Conservation (phyloP, 257 asterid species). For the Fraxinus quadrangulata region DNA sequence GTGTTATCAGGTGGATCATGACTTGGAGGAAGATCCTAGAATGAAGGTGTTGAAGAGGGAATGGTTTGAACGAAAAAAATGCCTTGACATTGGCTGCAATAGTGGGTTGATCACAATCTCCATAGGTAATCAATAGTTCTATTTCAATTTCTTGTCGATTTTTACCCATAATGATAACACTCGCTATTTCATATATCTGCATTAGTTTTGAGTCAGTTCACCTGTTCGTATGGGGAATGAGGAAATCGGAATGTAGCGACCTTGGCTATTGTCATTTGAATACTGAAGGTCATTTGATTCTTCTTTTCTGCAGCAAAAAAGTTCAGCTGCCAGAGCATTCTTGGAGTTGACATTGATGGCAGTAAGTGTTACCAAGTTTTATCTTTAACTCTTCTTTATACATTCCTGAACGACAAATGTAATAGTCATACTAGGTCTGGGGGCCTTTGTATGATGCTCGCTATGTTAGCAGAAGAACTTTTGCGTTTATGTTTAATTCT, state of each 20-base stretch:
- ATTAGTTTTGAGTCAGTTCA: neutral
- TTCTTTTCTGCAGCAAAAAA: slow-evolving; percentile 57
- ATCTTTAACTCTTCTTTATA: slow-evolving; percentile 4
- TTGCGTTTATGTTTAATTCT: neutral
- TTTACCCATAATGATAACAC: neutral
- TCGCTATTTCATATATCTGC: neutral
- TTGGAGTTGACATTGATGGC: slow-evolving; percentile 90
- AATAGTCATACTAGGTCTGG: neutral
- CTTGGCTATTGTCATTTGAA: neutral
- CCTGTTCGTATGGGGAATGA: neutral
- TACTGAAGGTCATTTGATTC: neutral
- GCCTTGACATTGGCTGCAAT: slow-evolving; percentile 98
- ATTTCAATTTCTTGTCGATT: slow-evolving; percentile 12
- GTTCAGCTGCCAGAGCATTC: slow-evolving; percentile 80
- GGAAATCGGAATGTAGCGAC: neutral
- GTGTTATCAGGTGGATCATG: slow-evolving; percentile 57
- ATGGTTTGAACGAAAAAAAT: slow-evolving; percentile 93
- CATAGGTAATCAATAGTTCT: slow-evolving; percentile 50
- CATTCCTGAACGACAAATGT: neutral
- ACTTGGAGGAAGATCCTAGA: slow-evolving; percentile 82
- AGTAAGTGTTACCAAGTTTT: slow-evolving; percentile 44
- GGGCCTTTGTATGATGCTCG: neutral
- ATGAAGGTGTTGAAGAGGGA: slow-evolving; percentile 75
- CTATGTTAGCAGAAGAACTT: neutral
- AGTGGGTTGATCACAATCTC: slow-evolving; percentile 76